Conservation (phyloP, 805 yeast genomes). For the Starmera caribaea region DNA sequence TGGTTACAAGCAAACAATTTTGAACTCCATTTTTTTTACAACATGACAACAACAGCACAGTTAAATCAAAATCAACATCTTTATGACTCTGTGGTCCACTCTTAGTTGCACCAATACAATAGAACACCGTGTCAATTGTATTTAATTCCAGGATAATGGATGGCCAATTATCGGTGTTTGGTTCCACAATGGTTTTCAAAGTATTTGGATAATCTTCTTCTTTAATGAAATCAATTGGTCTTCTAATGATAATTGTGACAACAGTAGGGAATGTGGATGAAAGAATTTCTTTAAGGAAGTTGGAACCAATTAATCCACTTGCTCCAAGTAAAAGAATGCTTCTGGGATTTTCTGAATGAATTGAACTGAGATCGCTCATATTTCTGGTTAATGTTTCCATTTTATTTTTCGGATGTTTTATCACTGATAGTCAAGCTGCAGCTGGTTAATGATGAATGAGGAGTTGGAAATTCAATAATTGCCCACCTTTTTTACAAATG, state of each 20-base stretch:
- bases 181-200: conserved; percentile 31
- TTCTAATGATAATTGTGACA: background rate
- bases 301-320: conserved; percentile 13
- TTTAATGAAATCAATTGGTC: conserved; percentile 3
- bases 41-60: conserved; percentile 51
- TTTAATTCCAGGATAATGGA: conserved; percentile 18
- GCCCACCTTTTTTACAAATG: too few relatives aligned
- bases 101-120: conserved; percentile 66
- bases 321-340: conserved; percentile 12
- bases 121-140: conserved; percentile 31
- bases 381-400: too few relatives aligned
- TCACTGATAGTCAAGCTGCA: too few relatives aligned
- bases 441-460: too few relatives aligned
- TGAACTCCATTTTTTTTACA: conserved; percentile 57
- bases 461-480: too few relatives aligned
- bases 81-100: conserved; percentile 62
- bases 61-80: conserved; percentile 63
- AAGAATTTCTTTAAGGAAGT: conserved; percentile 9
- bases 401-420: too few relatives aligned
- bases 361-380: too few relatives aligned
- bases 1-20: conserved; percentile 55
- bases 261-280: conserved; percentile 1
- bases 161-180: conserved; percentile 43
- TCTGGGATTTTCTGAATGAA: too few relatives aligned
- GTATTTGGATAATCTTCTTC: conserved; percentile 14